Evolutionary conservation across 1,284 basidiomycete species (phyloP), one percentile per base, ranked within the genome.

Genomic region (Cryptococcus maquisensis): DNA sequence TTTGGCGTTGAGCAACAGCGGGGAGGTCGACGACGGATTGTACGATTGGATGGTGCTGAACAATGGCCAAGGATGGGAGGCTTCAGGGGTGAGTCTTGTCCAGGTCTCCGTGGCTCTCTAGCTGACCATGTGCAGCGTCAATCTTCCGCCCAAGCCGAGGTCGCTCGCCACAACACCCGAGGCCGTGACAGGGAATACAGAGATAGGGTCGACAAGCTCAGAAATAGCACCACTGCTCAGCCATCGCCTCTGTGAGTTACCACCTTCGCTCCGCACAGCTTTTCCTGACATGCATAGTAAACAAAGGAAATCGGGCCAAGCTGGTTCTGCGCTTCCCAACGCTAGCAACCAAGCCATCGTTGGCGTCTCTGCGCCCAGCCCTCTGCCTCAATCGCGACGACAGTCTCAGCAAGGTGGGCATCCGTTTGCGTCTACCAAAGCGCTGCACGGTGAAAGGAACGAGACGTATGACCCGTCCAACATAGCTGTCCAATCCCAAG

Each of bases 61-160:
- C 76, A 84, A 86, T 64, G 94, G 92, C 44, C 88, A 91, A 78
- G 95, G 95, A 52, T 98, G 94, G 93, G 93, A 98, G 78, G 84
- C 83, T 38, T 86, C 86, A 42, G 79, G 83, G 68, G 88, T 90
- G 69, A 67, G 85, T 77, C 1, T 18, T 12, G 37, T 41, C 4
- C 20, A 47, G 6, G 5, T 51, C 15, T 41, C 53, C 18, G 2
- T 2, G 16, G 8, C 9, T 21, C 26, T 64, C 43, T 49, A 55
- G 52, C 63, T 56, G 51, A 36, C 9, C 6, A 16, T 10, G 26
- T 21, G 38, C 44, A 51, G 54, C 51, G 55, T 37, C 55, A 57
- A 40, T 53, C 62, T 15, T 49, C 65, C 1, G 55, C 57, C 24
- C 57, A 64, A 21, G 58, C 61, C 37, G 65, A 67, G 20, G 67